A percentile compares a stretch with the other conserved stretches of the same genome.
Conservation (phyloP, 768 basidiomycete genomes). For the Exsudoporus frostii region DNA sequence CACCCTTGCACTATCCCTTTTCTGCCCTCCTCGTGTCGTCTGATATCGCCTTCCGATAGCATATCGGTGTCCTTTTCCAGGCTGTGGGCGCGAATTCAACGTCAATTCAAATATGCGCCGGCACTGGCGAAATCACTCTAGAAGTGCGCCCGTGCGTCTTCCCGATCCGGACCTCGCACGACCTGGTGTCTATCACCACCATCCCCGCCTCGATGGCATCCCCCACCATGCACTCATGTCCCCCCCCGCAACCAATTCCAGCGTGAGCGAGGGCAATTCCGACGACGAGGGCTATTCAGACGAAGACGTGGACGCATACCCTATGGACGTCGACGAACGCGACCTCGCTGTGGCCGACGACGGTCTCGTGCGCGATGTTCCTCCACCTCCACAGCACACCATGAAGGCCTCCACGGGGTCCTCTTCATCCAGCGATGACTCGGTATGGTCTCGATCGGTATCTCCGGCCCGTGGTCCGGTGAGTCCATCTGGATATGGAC, state of each 20-base stretch:
- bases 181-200: constrained; percentile 8
- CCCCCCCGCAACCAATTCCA: constrained; percentile 29
- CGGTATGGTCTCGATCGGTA: constrained; percentile 25
- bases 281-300: constrained; percentile 29
- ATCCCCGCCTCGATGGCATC: constrained; percentile 4
- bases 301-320: constrained; percentile 19
- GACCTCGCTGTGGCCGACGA: not conserved
- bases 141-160: constrained; percentile 23
- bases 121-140: constrained; percentile 66
- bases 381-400: not conserved
- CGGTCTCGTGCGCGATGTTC: not conserved
- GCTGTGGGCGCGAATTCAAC: constrained; percentile 75
- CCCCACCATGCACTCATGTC: constrained; percentile 26
- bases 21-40: not conserved
- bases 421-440: constrained; percentile 24
- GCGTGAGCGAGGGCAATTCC: constrained; percentile 27
- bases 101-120: constrained; percentile 85
- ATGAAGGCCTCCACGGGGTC: constrained; percentile 20
- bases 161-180: constrained; percentile 18
- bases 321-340: constrained; percentile 23
- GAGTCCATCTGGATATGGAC: constrained; percentile 7
- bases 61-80: constrained; percentile 70
- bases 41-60: constrained; percentile 40
- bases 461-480: constrained; percentile 21
- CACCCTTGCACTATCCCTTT: constrained; percentile 11